These are phyloP conservation scores for Globisporangium perplexum DNA, from an alignment of 352 stramenopile genomes.

Conservation along the genomic window DNA sequence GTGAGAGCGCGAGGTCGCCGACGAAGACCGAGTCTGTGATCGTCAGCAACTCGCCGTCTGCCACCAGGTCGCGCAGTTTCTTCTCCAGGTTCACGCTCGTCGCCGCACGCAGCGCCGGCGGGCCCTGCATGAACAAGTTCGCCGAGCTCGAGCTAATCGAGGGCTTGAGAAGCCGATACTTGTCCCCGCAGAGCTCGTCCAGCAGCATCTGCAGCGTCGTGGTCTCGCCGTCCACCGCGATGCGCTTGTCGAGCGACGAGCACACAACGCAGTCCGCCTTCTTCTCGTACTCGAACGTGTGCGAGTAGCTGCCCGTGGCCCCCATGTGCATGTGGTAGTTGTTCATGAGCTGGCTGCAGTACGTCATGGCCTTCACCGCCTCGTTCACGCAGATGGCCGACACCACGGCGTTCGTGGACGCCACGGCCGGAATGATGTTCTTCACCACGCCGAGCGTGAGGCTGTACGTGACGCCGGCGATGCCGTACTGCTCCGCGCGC, in stretches of 20 bases:
- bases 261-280: slow-evolving; percentile 88
- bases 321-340: slow-evolving; percentile 99
- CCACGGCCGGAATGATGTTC: slow-evolving; percentile 97
- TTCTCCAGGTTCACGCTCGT: slow-evolving; percentile 92
- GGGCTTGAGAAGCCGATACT: slow-evolving; percentile 63
- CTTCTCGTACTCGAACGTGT: slow-evolving; percentile 96
- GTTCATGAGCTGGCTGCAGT: slow-evolving; percentile 95
- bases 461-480: slow-evolving; percentile 96
- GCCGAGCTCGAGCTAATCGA: slow-evolving; percentile 56
- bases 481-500: slow-evolving; percentile 92
- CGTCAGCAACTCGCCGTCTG: slow-evolving; percentile 86
- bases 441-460: slow-evolving; percentile 97
- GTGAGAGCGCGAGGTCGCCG: slow-evolving; percentile 62
- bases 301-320: slow-evolving; percentile 91
- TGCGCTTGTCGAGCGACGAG: slow-evolving; percentile 58
- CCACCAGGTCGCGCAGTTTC: slow-evolving; percentile 83
- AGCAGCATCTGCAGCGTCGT: slow-evolving; percentile 61
- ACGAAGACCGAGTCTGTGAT: slow-evolving; percentile 94
- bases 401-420: slow-evolving; percentile 96
- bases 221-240: slow-evolving; percentile 39
- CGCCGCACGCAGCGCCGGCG: slow-evolving; percentile 77
- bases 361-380: slow-evolving; percentile 95
- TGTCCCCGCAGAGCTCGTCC: slow-evolving; percentile 50
- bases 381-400: slow-evolving; percentile 96
- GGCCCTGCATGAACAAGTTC: slow-evolving; percentile 82